Evolutionary conservation across 768 basidiomycete genomes (phyloP).

Genomic region (Rhizopogon roseolus): DNA sequence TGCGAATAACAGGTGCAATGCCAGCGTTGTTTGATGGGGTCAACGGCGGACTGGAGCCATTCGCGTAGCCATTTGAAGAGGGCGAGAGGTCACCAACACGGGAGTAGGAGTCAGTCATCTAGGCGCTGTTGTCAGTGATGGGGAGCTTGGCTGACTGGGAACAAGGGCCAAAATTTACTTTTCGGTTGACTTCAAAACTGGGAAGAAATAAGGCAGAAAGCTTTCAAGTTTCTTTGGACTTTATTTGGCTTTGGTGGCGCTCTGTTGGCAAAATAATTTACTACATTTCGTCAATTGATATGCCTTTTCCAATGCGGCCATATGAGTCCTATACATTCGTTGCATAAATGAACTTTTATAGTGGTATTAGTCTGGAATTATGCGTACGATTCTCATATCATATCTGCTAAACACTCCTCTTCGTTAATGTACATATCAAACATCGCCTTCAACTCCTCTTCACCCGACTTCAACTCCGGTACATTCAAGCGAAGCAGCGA

Average conservation of each 20-base stretch:
- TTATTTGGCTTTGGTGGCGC: constrained; percentile 33
- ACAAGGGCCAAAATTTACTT: constrained; percentile 41
- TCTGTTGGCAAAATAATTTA: not conserved
- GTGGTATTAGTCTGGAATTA: no score
- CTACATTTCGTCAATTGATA: constrained; percentile 5
- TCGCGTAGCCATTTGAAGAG: constrained; percentile 53
- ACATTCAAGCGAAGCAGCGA: not conserved
- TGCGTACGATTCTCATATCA: not conserved
- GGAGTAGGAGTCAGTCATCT: constrained; percentile 80
- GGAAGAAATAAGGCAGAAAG: constrained; percentile 36
- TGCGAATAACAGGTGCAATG: constrained; percentile 51
- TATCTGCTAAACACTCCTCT: constrained; percentile 25
- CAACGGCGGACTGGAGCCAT: constrained; percentile 62
- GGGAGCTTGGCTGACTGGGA: constrained; percentile 15
- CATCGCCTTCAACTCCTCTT: constrained; percentile 24
- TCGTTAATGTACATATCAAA: constrained; percentile 39
- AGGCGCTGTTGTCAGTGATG: constrained; percentile 13
- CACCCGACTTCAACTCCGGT: constrained; percentile 2
- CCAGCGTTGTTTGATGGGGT: constrained; percentile 28
- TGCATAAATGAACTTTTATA: not conserved
- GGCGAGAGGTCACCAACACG: constrained; percentile 55
- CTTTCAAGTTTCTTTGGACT: constrained; percentile 21
- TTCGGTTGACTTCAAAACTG: constrained; percentile 47
- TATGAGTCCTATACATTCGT: not conserved
- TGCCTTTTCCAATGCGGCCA: not conserved